Base-by-base conservation (phyloP, 306 rosid species). In the Sophora flavescens region DNA sequence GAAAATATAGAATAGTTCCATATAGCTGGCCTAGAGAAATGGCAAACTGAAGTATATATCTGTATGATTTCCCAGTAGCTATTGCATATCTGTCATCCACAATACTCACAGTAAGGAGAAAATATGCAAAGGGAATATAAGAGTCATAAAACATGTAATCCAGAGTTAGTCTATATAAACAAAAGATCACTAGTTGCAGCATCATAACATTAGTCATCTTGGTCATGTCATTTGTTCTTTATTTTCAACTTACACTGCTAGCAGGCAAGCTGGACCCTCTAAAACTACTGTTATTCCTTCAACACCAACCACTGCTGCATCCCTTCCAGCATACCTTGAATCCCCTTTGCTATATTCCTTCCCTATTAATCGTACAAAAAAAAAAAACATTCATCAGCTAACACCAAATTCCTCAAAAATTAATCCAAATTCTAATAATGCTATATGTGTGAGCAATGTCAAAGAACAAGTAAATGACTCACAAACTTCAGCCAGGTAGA, bases 321-420 rank as follows among this genome's bases (percentile, higher is more conserved):
- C 93, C 78, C 97, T 86, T 26, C 78, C 91, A 9, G 78, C 98
- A 16, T 95, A 95, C 83, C 99, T 90, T 61, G 99, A 95, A 84
- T 95, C 98, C 13, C 98, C 99, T 85, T 92, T 92, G 91, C 98
- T 95, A 77, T 95, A 95, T 59, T 95, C 98, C 85, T 95, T 95
- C 97, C 98, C 97, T 95, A 81, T 65, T 32, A 81, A 68, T 45
- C 52, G 57, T 44, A 51, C 52, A 71, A 17, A 44, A 8, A 68
- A 30, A 39, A 8, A 39, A 4, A 78, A 14, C 56, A 28, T 61
- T 53, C 54, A 69, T 58, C 74, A 57, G 73, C n/a, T 26, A 36
- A 69, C 30, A 71, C 35, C 8, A 64, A 68, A 57, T 38, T 45
- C 13, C 2, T 45, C 30, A 2, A 62, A 51, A 58, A 18, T 35